Base-by-base conservation (phyloP, 139 green algal genomes). In the Chlorella sp. region DNA sequence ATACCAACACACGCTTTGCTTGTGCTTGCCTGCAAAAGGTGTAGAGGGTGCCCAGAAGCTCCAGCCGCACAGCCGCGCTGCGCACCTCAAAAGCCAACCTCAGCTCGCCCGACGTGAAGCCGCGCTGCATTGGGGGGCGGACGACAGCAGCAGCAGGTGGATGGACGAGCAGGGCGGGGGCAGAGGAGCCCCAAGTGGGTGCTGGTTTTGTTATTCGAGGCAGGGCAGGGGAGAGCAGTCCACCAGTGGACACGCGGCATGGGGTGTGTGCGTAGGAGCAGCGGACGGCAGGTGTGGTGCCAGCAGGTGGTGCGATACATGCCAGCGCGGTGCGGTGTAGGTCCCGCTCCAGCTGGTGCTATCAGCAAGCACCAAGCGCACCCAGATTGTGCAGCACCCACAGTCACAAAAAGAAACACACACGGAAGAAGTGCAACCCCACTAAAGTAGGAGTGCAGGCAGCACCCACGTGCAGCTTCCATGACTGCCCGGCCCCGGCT, bases 1-100 rank as follows among this genome's bases (percentile, higher is more conserved):
- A n/a, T n/a, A n/a, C n/a, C n/a, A n/a, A n/a, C n/a, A n/a, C n/a
- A n/a, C n/a, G n/a, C n/a, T n/a, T n/a, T n/a, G n/a, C n/a, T n/a
- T n/a, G n/a, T n/a, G n/a, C 75, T 81, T 42, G 86, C 90, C 75
- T 93, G 89, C 88, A 92, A 76, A 95, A 95, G 3, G 87, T 75
- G 82, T 93, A 95, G 22, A 95, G 78, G 34, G 88, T 83, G 71
- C 90, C 90, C 30, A 95, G 66, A 28, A 95, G 32, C 30, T 95
- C 92, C 28, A 82, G 68, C 34, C 90, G 88, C 39, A 66, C 85
- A 4, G 80, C 53, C 22, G 69, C 60, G 21, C 30, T 86, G 0
- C 77, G 37, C 53, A 86, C 85, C 78, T 94, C 89, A 48, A 91
- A 92, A 0, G 88, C 90, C 37, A 92, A 75, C 66, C 81, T 75